phyloP scores from a whole-genome alignment of 116 monocot species.

The Cymodocea nodosa region DNA sequence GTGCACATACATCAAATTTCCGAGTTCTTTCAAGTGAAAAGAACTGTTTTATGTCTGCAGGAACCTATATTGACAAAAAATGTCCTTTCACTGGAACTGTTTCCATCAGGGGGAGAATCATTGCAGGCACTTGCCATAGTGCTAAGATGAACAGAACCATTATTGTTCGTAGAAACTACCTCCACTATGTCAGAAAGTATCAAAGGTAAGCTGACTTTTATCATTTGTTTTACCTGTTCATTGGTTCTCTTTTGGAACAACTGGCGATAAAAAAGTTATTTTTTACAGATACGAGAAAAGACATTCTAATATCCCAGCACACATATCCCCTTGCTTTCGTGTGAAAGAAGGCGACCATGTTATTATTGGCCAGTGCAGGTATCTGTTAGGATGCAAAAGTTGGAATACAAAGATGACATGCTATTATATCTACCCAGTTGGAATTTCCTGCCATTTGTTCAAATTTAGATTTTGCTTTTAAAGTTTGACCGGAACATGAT shows the following conservation, averaged over 20 bases:
- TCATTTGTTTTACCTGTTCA: not conserved
- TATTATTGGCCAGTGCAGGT: conserved; percentile 28
- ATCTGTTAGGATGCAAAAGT: not conserved
- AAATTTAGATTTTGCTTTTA: too few relatives aligned
- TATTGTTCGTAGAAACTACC: conserved; percentile 19
- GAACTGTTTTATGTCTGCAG: conserved; percentile 4
- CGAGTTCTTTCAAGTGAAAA: not conserved
- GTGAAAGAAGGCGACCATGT: conserved; percentile 28
- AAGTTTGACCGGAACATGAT: too few relatives aligned
- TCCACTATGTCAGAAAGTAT: conserved; percentile 22
- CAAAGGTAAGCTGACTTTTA: conserved; percentile 9
- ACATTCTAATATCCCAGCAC: conserved; percentile 24
- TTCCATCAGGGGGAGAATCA: conserved; percentile 22
- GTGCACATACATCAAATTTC: too few relatives aligned
- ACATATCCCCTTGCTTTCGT: conserved; percentile 27
- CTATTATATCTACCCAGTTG: too few relatives aligned
- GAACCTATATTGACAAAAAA: conserved; percentile 25
- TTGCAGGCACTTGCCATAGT: conserved; percentile 22
- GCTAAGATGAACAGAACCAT: conserved; percentile 29
- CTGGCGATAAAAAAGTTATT: too few relatives aligned
- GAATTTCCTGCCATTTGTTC: too few relatives aligned
- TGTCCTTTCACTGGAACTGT: conserved; percentile 26
- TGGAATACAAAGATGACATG: not conserved
- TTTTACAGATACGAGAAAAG: conserved; percentile 20
- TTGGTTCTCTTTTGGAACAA: too few relatives aligned